Evolutionary conservation across 2,329 filamentous ascomycete species (phyloP).

Genomic region (Colletotrichum spinosum): DNA sequence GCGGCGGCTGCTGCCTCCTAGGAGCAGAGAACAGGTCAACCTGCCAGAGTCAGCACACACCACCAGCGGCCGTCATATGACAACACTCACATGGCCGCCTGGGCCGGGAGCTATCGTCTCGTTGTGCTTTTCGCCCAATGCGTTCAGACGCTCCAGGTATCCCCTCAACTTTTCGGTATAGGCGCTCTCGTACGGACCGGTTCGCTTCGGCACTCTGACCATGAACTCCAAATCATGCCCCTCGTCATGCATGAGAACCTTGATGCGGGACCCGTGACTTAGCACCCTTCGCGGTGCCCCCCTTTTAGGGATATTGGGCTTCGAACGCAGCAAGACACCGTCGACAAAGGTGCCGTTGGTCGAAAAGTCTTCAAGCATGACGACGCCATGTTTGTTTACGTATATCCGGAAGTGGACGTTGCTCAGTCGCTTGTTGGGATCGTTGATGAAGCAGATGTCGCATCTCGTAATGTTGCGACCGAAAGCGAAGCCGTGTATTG

Average conservation of each 20-base stretch:
- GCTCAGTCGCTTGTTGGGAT: constrained; percentile 81
- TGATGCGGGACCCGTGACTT: constrained; percentile 78
- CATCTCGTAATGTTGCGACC: constrained; percentile 79
- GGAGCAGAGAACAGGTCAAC: constrained; percentile 46
- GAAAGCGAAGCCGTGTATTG: constrained; percentile 82
- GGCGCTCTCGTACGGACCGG: constrained; percentile 71
- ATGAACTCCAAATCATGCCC: constrained; percentile 79
- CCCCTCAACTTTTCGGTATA: constrained; percentile 77
- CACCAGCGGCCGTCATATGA: background rate
- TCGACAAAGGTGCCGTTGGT: constrained; percentile 97
- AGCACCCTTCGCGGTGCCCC: constrained; percentile 69
- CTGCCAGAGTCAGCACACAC: constrained; percentile 28
- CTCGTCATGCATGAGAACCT: constrained; percentile 69
- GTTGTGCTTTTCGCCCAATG: constrained; percentile 47
- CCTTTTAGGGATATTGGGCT: constrained; percentile 50
- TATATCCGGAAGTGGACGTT: constrained; percentile 97
- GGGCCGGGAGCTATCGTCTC: constrained; percentile 61
- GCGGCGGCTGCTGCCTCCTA: constrained; percentile 17
- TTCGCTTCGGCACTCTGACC: constrained; percentile 83
- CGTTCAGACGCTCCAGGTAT: constrained; percentile 65
- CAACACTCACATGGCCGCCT: constrained; percentile 57
- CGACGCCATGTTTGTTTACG: constrained; percentile 83
- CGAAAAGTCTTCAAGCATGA: constrained; percentile 94
- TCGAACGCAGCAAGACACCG: constrained; percentile 68
- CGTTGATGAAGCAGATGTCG: constrained; percentile 77